A percentile compares a stretch with the other conserved stretches of the same genome.
phyloP scores from a whole-genome alignment of 345 rosid species.

The Linum usitatissimum region DNA sequence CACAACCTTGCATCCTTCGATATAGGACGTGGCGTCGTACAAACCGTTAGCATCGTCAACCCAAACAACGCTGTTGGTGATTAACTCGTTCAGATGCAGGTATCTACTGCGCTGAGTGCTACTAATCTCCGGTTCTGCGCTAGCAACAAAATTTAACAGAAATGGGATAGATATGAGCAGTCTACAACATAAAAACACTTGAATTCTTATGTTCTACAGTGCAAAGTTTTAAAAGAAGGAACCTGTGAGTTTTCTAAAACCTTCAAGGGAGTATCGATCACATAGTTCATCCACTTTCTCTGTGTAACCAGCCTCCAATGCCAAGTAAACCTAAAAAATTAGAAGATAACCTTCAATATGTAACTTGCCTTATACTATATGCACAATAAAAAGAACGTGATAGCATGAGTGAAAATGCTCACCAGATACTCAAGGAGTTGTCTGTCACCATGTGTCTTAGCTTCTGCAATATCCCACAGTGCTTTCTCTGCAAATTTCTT shows the following conservation, averaged over 20 bases:
- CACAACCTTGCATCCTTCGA: slow-evolving; percentile 63
- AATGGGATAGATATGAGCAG: neutral
- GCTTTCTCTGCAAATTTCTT: slow-evolving; percentile 81
- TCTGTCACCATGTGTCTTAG: slow-evolving; percentile 53
- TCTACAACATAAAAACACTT: neutral
- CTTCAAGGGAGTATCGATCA: slow-evolving; percentile 63
- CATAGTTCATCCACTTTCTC: slow-evolving; percentile 95
- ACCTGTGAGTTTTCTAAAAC: slow-evolving; percentile 50
- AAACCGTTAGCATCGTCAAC: slow-evolving; percentile 60
- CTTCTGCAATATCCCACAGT: slow-evolving; percentile 90
- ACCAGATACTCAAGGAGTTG: slow-evolving; percentile 74
- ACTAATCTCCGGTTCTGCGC: slow-evolving; percentile 43
- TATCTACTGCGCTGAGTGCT: slow-evolving; percentile 25
- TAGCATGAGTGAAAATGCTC: slow-evolving; percentile 11
- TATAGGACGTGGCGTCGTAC: slow-evolving; percentile 37
- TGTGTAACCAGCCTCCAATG: slow-evolving; percentile 91
- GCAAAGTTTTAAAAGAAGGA: neutral
- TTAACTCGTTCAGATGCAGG: slow-evolving; percentile 54
- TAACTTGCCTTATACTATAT: too few species aligned
- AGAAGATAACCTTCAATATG: neutral
- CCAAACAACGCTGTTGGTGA: slow-evolving; percentile 58
- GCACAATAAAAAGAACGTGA: neutral
- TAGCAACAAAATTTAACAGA: slow-evolving; percentile 16
- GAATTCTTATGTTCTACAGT: neutral
- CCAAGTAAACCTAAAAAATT: slow-evolving; percentile 64